A percentile compares a stretch with the other conserved stretches of the same genome.
These are phyloP conservation scores for Chaetomiaceae sp. DNA, from an alignment of 2,329 filamentous ascomycete species.

Conservation along the genomic window DNA sequence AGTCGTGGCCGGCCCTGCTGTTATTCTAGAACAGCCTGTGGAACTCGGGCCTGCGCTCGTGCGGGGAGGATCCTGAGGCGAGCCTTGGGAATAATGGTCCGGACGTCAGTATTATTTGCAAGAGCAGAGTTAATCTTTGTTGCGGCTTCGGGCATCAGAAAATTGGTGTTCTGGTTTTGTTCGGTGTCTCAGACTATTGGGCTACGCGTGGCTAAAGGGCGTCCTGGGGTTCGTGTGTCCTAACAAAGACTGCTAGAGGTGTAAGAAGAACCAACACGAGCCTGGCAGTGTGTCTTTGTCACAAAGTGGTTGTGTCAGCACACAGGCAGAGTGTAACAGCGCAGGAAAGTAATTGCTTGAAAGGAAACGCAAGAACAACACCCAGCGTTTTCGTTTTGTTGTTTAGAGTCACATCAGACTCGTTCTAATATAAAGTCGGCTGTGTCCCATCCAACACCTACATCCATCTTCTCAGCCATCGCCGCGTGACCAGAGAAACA, in stretches of 20 bases:
- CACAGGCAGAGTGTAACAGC: background rate
- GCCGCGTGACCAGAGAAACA: background rate
- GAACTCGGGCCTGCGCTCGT: background rate
- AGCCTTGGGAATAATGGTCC: background rate
- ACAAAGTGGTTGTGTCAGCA: background rate
- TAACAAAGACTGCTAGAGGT: background rate
- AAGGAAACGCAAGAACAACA: background rate
- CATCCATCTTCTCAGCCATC: background rate
- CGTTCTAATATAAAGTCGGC: background rate
- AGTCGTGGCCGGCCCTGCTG: constrained; percentile 20
- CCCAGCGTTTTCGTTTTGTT: too few species aligned
- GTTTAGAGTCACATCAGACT: background rate
- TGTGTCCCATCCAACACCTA: background rate
- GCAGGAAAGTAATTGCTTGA: background rate
- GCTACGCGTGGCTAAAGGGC: too few species aligned
- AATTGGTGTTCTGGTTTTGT: background rate
- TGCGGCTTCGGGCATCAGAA: background rate
- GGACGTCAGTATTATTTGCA: too few species aligned
- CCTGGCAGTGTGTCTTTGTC: background rate
- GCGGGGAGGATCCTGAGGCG: background rate
- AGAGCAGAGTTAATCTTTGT: too few species aligned
- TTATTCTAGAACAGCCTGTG: constrained; percentile 19
- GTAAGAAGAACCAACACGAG: background rate
- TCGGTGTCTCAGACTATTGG: too few species aligned
- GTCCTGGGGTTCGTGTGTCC: too few species aligned